A percentile compares a stretch with the other conserved stretches of the same genome.
These are phyloP conservation scores for Phlebiopsis flavidoalba DNA, from an alignment of 768 basidiomycete species.

Conservation along the genomic window DNA sequence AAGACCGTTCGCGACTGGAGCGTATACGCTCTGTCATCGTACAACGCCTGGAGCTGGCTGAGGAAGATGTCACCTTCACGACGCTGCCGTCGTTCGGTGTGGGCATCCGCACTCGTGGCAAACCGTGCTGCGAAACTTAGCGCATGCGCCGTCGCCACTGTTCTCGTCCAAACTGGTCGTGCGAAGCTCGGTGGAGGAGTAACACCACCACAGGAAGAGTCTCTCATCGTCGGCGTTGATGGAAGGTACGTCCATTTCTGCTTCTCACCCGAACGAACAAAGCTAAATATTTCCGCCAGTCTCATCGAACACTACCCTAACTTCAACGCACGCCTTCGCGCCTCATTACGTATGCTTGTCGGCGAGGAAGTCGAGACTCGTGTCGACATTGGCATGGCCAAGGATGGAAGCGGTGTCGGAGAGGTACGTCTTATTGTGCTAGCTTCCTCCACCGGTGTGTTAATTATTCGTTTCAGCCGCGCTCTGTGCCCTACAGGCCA, in stretches of 20 bases:
- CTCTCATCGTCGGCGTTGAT: conserved; percentile 84
- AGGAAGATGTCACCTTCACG: conserved; percentile 44
- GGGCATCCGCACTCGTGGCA: conserved; percentile 75
- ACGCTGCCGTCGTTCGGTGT: conserved; percentile 75
- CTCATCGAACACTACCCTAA: conserved; percentile 90
- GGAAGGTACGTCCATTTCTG: conserved; percentile 57
- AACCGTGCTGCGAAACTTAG: conserved; percentile 80
- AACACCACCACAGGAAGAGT: conserved; percentile 24
- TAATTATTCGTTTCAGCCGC: conserved; percentile 51
- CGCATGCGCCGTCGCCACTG: conserved; percentile 81
- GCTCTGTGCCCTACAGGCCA: conserved; percentile 78
- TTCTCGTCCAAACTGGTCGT: conserved; percentile 76
- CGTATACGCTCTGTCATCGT: conserved; percentile 57
- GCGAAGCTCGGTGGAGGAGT: conserved; percentile 43
- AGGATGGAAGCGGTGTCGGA: conserved; percentile 96
- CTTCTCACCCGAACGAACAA: not conserved
- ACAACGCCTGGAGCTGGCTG: conserved; percentile 53
- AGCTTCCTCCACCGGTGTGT: not conserved
- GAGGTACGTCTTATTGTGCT: conserved; percentile 56
- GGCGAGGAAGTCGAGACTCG: conserved; percentile 77
- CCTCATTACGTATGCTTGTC: conserved; percentile 68
- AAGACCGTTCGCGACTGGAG: conserved; percentile 36
- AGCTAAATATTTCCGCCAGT: conserved; percentile 39
- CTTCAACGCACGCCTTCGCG: conserved; percentile 71
- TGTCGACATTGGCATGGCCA: conserved; percentile 87